These are phyloP conservation scores for Hypoxylon crocopeplum DNA, from an alignment of 495 filamentous ascomycete species.

Conservation along the genomic window DNA sequence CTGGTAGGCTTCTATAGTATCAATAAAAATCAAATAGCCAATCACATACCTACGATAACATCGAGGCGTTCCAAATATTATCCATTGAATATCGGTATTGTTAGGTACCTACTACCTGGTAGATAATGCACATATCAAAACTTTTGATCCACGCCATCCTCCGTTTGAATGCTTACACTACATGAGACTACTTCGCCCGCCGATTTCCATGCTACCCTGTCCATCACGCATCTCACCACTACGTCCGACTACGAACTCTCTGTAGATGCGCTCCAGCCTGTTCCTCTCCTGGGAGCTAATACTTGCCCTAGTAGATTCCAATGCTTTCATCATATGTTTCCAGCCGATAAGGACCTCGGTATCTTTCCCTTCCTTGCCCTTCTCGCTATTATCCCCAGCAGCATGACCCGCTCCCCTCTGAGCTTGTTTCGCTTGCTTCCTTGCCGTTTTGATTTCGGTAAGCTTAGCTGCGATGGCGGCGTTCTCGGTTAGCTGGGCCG, in stretches of 20 bases:
- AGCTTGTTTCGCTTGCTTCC: conserved; percentile 63
- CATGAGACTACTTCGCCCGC: conserved; percentile 93
- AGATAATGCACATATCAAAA: background rate
- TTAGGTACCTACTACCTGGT: background rate
- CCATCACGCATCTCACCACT: conserved; percentile 95
- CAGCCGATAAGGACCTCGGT: conserved; percentile 82
- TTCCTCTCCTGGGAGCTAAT: conserved; percentile 76
- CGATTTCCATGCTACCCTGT: conserved; percentile 87
- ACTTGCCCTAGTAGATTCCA: conserved; percentile 81
- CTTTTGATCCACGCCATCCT: background rate
- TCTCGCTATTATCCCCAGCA: conserved; percentile 39
- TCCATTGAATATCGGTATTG: background rate
- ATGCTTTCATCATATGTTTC: conserved; percentile 80
- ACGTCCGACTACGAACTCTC: conserved; percentile 87
- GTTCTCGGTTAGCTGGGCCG: conserved; percentile 67
- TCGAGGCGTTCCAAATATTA: no score
- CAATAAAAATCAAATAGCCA: no score
- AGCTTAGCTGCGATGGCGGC: conserved; percentile 77
- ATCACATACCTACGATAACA: background rate
- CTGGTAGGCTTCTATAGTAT: no score
- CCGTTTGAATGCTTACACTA: conserved; percentile 45
- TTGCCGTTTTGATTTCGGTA: conserved; percentile 70
- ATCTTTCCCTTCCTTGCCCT: conserved; percentile 41
- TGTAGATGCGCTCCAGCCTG: conserved; percentile 80
- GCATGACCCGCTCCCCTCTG: conserved; percentile 49